These are phyloP conservation scores for Bipolaris zeicola DNA, from an alignment of 2,329 filamentous ascomycete species.

Conservation along the genomic window DNA sequence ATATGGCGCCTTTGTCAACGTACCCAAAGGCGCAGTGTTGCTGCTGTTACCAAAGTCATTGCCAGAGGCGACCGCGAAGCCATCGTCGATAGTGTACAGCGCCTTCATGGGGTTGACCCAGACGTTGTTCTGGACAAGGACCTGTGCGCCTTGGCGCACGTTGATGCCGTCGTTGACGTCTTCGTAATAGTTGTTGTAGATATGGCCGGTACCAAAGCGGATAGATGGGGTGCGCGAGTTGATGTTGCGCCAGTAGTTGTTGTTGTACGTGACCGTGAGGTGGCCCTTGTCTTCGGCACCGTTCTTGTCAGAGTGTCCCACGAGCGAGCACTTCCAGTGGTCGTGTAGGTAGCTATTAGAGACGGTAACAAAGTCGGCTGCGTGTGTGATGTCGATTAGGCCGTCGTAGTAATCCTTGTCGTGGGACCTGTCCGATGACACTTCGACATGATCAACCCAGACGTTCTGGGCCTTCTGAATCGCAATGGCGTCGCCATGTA, in stretches of 20 bases:
- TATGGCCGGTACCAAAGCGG: slow-evolving; percentile 70
- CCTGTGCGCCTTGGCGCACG: slow-evolving; percentile 50
- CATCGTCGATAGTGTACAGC: slow-evolving; percentile 42
- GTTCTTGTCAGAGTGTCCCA: slow-evolving; percentile 67
- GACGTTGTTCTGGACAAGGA: slow-evolving; percentile 52
- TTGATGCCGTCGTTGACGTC: slow-evolving; percentile 49
- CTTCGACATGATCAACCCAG: slow-evolving; percentile 72
- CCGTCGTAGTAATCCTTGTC: slow-evolving; percentile 75
- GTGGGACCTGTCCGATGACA: slow-evolving; percentile 63
- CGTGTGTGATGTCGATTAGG: slow-evolving; percentile 68
- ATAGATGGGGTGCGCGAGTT: slow-evolving; percentile 67
- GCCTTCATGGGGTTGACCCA: slow-evolving; percentile 44
- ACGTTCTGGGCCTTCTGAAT: slow-evolving; percentile 57
- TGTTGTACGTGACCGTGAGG: slow-evolving; percentile 67
- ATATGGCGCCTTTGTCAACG: slow-evolving; percentile 45
- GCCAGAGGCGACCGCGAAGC: slow-evolving; percentile 47
- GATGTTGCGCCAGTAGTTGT: slow-evolving; percentile 70
- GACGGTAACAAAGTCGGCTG: slow-evolving; percentile 65
- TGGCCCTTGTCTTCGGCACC: slow-evolving; percentile 64
- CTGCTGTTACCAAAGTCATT: slow-evolving; percentile 48
- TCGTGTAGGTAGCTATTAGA: slow-evolving; percentile 60
- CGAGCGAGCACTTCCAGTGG: slow-evolving; percentile 64
- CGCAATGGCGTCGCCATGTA: slow-evolving; percentile 59
- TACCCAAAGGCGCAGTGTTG: slow-evolving; percentile 43
- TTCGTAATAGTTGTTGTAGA: slow-evolving; percentile 60